A percentile compares a stretch with the other conserved stretches of the same genome.
Evolutionary conservation across 805 yeast genomes (phyloP).

Genomic region (Teunomyces lycoperdinae): DNA sequence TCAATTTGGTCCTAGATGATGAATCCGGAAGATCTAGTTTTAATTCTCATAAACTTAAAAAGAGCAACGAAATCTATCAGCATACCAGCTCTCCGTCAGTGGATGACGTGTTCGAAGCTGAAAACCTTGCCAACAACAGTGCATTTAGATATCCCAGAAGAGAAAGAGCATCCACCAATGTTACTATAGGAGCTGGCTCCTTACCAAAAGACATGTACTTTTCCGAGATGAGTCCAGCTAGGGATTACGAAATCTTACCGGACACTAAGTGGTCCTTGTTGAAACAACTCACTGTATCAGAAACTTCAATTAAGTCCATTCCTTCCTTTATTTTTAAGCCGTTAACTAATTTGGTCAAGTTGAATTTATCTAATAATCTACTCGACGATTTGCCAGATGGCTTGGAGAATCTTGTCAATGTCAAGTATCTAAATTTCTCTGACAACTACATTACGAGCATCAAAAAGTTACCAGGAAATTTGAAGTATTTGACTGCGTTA

Average conservation of each 20-base stretch:
- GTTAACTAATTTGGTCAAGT: constrained; percentile 36
- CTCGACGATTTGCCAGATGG: constrained; percentile 53
- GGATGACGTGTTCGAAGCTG: constrained; percentile 10
- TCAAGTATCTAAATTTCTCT: constrained; percentile 46
- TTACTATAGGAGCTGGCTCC: constrained; percentile 26
- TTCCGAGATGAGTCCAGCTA: constrained; percentile 7
- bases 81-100: background rate
- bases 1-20: constrained; percentile 54
- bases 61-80: constrained; percentile 8
- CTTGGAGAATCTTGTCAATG: constrained; percentile 43
- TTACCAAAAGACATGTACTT: constrained; percentile 17
- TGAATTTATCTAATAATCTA: constrained; percentile 56
- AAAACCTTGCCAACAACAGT: constrained; percentile 11
- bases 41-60: constrained; percentile 19
- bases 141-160: constrained; percentile 24
- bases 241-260: constrained; percentile 23
- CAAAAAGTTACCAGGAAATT: constrained; percentile 31
- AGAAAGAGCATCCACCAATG: constrained; percentile 21
- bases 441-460: constrained; percentile 40
- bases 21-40: constrained; percentile 39
- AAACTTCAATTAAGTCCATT: constrained; percentile 36
- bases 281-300: constrained; percentile 40
- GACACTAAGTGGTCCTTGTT: constrained; percentile 40
- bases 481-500: constrained; percentile 40
- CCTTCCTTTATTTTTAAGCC: constrained; percentile 39